Conservation (phyloP, 768 basidiomycete species). For the Hygrophorus russula region DNA sequence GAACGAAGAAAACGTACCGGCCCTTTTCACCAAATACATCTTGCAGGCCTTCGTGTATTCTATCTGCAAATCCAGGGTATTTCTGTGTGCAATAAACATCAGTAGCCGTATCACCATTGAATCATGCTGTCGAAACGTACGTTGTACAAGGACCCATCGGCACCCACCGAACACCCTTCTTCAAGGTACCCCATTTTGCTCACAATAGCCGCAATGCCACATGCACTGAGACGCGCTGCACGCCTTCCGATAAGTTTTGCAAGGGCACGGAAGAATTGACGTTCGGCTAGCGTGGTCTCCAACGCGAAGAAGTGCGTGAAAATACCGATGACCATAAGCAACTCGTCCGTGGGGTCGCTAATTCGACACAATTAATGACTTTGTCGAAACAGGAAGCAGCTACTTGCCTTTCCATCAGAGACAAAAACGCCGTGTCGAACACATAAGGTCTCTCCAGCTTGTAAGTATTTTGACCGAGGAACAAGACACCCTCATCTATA, state of each 20-base stretch:
- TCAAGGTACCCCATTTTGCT: slow-evolving; percentile 91
- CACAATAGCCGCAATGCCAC: slow-evolving; percentile 95
- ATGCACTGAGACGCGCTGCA: slow-evolving; percentile 84
- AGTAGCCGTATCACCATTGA: neutral
- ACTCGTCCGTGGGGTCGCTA: slow-evolving; percentile 93
- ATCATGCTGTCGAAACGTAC: slow-evolving; percentile 30
- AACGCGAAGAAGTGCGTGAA: slow-evolving; percentile 96
- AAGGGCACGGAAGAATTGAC: slow-evolving; percentile 93
- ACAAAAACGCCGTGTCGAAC: slow-evolving; percentile 95
- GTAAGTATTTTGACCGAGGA: slow-evolving; percentile 97
- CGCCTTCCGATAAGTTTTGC: slow-evolving; percentile 83
- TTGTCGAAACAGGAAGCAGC: slow-evolving; percentile 3
- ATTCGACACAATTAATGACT: slow-evolving; percentile 1
- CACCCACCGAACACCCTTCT: slow-evolving; percentile 80
- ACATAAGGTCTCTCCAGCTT: slow-evolving; percentile 90
- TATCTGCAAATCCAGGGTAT: slow-evolving; percentile 92
- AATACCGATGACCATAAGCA: slow-evolving; percentile 93
- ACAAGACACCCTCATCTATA: slow-evolving; percentile 92
- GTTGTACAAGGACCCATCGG: slow-evolving; percentile 93
- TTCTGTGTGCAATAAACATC: slow-evolving; percentile 47
- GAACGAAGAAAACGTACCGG: slow-evolving; percentile 39
- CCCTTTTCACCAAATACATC: slow-evolving; percentile 98
- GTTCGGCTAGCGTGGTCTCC: slow-evolving; percentile 92
- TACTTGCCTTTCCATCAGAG: slow-evolving; percentile 84
- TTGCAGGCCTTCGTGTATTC: slow-evolving; percentile 83